phyloP scores from a whole-genome alignment of 2,329 filamentous ascomycete genomes.

The Alternaria metachromatica region DNA sequence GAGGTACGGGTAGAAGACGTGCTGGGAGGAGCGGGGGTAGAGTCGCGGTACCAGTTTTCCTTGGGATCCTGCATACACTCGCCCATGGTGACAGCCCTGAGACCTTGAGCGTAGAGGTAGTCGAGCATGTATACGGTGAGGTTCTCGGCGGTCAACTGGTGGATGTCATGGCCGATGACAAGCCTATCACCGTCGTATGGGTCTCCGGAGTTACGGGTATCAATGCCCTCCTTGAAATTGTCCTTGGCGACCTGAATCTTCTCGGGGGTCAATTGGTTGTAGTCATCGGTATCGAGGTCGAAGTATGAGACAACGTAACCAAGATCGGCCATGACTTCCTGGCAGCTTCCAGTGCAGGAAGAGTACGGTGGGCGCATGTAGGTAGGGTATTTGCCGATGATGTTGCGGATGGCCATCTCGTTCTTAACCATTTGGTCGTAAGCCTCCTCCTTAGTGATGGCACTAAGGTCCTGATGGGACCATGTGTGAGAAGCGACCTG shows the following conservation, averaged over 20 bases:
- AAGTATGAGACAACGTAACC: conserved; percentile 67
- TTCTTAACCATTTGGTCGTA: conserved; percentile 60
- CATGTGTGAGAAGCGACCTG: conserved; percentile 68
- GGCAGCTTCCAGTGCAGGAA: conserved; percentile 53
- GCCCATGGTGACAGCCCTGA: conserved; percentile 56
- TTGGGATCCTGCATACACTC: conserved; percentile 56
- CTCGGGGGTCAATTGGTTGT: conserved; percentile 37
- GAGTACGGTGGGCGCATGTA: conserved; percentile 61
- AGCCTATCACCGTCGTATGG: conserved; percentile 52
- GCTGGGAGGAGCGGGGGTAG: conserved; percentile 42
- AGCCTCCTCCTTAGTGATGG: conserved; percentile 51
- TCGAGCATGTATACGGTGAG: conserved; percentile 55
- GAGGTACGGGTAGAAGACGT: conserved; percentile 27
- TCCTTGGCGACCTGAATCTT: conserved; percentile 44
- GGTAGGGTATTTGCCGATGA: conserved; percentile 62
- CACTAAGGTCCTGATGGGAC: conserved; percentile 59
- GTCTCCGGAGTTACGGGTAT: conserved; percentile 13
- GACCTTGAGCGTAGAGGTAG: conserved; percentile 46
- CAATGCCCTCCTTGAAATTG: conserved; percentile 53
- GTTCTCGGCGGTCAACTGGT: conserved; percentile 53
- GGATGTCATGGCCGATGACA: conserved; percentile 61
- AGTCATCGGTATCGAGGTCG: conserved; percentile 64
- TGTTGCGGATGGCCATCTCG: conserved; percentile 62
- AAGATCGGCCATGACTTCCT: conserved; percentile 50
- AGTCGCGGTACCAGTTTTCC: conserved; percentile 58